phyloP scores from a whole-genome alignment of 2,329 filamentous ascomycete species.

The Aspergillus sergii region DNA sequence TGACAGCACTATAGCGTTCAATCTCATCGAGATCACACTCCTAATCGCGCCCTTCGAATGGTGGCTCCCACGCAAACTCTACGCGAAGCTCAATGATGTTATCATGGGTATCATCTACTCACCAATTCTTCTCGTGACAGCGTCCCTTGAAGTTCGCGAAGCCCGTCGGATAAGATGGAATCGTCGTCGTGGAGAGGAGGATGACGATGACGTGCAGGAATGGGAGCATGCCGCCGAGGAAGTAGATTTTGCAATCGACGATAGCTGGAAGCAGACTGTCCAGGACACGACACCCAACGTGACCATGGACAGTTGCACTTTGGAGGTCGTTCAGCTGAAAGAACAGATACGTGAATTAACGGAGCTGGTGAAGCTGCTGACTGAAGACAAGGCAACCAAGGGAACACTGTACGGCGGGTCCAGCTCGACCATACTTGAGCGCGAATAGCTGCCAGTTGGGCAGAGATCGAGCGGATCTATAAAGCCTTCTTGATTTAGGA shows the following conservation, averaged over 20 bases:
- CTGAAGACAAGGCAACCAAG: constrained; percentile 23
- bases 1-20: constrained; percentile 62
- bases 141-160: constrained; percentile 67
- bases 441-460: not conserved
- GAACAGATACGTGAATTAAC: constrained; percentile 64
- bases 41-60: constrained; percentile 85
- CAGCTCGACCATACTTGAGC: constrained; percentile 16
- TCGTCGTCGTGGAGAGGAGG: constrained; percentile 76
- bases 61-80: constrained; percentile 79
- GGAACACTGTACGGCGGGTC: constrained; percentile 15
- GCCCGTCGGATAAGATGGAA: constrained; percentile 72
- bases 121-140: constrained; percentile 78
- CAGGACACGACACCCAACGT: constrained; percentile 77
- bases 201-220: constrained; percentile 86
- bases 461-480: not conserved
- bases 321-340: constrained; percentile 58
- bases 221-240: constrained; percentile 80
- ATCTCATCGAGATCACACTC: constrained; percentile 83
- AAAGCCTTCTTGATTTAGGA: not conserved
- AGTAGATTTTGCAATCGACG: constrained; percentile 76
- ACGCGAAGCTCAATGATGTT: constrained; percentile 81
- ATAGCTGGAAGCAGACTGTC: constrained; percentile 81
- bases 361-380: constrained; percentile 63
- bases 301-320: constrained; percentile 73
- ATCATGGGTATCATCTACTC: constrained; percentile 87